Conservation (phyloP, 768 basidiomycete genomes). For the Kwoniella sp. region DNA sequence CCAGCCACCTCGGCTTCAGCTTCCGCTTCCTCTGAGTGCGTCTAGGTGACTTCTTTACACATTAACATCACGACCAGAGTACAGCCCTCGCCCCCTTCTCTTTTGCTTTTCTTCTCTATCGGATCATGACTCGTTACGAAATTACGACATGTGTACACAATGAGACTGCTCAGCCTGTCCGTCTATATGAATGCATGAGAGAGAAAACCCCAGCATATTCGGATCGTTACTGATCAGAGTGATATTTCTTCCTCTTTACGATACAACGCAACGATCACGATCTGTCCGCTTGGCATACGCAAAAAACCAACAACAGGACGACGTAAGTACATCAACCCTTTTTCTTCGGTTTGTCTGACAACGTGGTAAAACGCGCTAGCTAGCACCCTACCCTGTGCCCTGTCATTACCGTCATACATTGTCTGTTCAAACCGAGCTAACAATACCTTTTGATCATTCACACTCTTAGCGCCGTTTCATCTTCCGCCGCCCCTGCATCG, state of each 20-base stretch:
- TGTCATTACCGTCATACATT: not conserved
- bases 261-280: not conserved
- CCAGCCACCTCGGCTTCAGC: not conserved
- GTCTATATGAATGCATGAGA: not conserved
- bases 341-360: not conserved
- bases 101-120: not conserved
- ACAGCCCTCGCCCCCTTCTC: not conserved
- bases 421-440: conserved; percentile 8
- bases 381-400: not conserved
- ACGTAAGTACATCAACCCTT: not conserved
- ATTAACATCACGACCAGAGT: not conserved
- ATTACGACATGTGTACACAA: not conserved
- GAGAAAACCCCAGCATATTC: not conserved
- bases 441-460: conserved; percentile 4
- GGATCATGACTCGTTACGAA: not conserved
- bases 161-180: not conserved
- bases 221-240: not conserved
- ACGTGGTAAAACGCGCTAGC: conserved; percentile 20
- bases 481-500: conserved; percentile 8
- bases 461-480: conserved; percentile 16
- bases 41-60: not conserved
- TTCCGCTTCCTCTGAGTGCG: not conserved
- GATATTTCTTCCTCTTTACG: not conserved
- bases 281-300: not conserved
- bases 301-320: not conserved